Base-by-base conservation (phyloP, 2,329 filamentous ascomycete species). In the Metarhizium sp. region DNA sequence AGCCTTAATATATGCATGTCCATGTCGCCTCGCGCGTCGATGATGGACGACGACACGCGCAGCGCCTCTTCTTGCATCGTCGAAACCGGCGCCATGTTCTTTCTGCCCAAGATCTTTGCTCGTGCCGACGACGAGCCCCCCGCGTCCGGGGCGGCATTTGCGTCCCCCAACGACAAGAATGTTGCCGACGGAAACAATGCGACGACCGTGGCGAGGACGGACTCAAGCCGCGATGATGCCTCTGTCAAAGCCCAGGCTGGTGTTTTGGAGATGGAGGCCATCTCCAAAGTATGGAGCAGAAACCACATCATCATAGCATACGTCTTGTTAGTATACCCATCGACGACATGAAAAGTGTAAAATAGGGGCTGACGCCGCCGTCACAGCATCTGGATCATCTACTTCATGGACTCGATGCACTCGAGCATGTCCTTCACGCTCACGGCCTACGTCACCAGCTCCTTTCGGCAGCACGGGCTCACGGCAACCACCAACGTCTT, bases 351-450 rank as follows among this genome's bases (percentile, higher is more conserved):
- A 25, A 25, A 4, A 25, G 25, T 25, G 5, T 11, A 11, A 7
- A 34, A 11, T 1, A 40, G 38, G 2, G 2, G 38, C 38, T 40
- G 38, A 40, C 38, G 38, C 38, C 32, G 25, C 32, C 32, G 38
- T 20, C 6, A 11, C 20, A 56, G 55, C 10, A 56, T 56, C 40
- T 56, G 55, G 55, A 8, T 56, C 42, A 50, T 56, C 16, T 56
- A 56, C 42, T 56, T 56, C 6, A 13, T 34, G 29, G 52, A 56
- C 47, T 53, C 55, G 2, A 54, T 56, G 55, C 32, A 53, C 29
- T 56, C 55, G 2, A 45, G 47, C 30, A 36, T 56, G 38, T 48
- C 46, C 18, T 42, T 48, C 14, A 53, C 52, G 6, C 48, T 56
- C 5, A 20, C 40, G 4, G 30, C 55, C 46, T 56, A 52, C 30